A percentile compares a stretch with the other conserved stretches of the same genome.
phyloP scores from a whole-genome alignment of 768 basidiomycete genomes.

The Grammothele lineata region DNA sequence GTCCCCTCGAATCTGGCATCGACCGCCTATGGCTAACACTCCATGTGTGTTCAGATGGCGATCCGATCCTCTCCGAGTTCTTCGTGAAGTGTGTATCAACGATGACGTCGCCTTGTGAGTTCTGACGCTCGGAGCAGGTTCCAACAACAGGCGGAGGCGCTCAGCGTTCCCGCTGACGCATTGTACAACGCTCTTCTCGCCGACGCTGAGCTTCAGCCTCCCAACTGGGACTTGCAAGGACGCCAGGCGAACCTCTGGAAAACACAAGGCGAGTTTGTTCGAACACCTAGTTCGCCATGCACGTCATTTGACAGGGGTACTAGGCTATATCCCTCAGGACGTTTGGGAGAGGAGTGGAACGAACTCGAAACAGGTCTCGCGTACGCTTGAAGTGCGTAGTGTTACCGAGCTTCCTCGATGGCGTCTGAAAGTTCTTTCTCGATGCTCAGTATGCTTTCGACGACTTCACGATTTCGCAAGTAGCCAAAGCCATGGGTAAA shows the following conservation, averaged over 20 bases:
- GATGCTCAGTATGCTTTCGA: conserved; percentile 56
- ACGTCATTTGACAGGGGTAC: not conserved
- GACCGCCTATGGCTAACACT: not conserved
- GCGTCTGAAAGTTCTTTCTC: no score
- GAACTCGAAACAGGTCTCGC: conserved; percentile 58
- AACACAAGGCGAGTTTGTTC: conserved; percentile 37
- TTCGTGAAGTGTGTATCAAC: conserved; percentile 49
- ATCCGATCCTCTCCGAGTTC: conserved; percentile 62
- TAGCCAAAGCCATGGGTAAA: conserved; percentile 50
- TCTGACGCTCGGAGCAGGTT: conserved; percentile 33
- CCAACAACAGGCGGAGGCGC: conserved; percentile 40
- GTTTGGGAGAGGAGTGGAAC: conserved; percentile 41
- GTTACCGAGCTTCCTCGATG: not conserved
- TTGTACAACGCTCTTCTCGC: conserved; percentile 55
- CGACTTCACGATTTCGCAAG: conserved; percentile 63
- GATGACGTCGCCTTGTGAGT: not conserved
- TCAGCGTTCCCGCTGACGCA: conserved; percentile 44
- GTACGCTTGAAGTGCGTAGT: conserved; percentile 49
- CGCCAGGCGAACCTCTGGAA: conserved; percentile 58
- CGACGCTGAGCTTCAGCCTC: conserved; percentile 53
- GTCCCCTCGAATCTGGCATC: not conserved
- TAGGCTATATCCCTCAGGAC: conserved; percentile 31
- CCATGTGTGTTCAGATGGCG: conserved; percentile 52
- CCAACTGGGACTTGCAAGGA: conserved; percentile 62
- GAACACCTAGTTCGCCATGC: conserved; percentile 20